These are phyloP conservation scores for Fraxinus floribunda DNA, from an alignment of 305 asterid species.

Conservation along the genomic window DNA sequence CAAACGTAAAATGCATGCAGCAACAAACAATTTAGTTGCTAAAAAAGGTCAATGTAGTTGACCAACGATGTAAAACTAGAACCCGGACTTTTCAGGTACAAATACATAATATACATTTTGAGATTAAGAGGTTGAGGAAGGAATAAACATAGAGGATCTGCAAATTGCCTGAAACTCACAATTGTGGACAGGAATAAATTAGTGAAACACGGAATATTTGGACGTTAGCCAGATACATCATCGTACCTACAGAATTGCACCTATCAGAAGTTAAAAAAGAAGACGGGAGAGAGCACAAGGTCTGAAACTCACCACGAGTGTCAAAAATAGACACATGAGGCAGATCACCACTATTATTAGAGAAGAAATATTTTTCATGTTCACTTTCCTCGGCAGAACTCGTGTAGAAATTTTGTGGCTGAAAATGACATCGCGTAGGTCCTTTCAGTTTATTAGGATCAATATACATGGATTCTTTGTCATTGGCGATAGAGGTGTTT, in stretches of 20 bases:
- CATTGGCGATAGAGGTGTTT: constrained; percentile 60
- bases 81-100: neutral
- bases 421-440: constrained; percentile 28
- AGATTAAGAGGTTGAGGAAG: neutral
- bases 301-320: constrained; percentile 50
- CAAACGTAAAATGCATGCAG: constrained; percentile 3
- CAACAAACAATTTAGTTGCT: neutral
- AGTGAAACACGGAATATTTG: neutral
- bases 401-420: constrained; percentile 29
- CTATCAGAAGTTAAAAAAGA: constrained; percentile 15
- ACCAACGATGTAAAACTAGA: neutral
- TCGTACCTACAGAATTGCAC: neutral
- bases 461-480: constrained; percentile 44
- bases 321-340: constrained; percentile 61
- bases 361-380: constrained; percentile 27
- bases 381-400: constrained; percentile 43
- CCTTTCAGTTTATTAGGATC: constrained; percentile 39
- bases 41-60: neutral
- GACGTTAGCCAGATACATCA: neutral
- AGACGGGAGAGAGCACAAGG: constrained; percentile 6
- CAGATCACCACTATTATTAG: constrained; percentile 33
- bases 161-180: neutral
- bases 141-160: neutral
- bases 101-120: constrained; percentile 1
- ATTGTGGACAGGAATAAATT: neutral